Percentiles rank a stretch among this genome's conserved stretches.
Evolutionary conservation across 2,329 filamentous ascomycete species (phyloP).

Genomic region (Corinectria fuckeliana): DNA sequence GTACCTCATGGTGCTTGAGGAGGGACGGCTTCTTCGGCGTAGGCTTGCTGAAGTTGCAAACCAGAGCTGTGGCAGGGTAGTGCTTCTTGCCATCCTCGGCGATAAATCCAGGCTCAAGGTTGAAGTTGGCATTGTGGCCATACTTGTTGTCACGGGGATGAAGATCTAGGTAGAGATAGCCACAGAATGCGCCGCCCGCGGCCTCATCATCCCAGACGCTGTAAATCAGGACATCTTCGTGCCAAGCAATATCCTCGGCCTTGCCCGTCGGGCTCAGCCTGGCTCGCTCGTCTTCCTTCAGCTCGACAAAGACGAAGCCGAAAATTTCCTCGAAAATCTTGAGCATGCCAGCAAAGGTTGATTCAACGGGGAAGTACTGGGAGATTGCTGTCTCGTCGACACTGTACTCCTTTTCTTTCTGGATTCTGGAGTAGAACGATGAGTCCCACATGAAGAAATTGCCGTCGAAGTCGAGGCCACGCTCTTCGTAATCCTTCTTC

Average conservation of each 20-base stretch:
- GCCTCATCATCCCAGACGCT: conserved; percentile 80
- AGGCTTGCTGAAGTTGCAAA: conserved; percentile 87
- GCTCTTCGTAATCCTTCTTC: conserved; percentile 69
- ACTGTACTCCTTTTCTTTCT: conserved; percentile 81
- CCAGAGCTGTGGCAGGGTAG: conserved; percentile 79
- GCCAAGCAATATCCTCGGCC: conserved; percentile 78
- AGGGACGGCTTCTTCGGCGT: conserved; percentile 77
- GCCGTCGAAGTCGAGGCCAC: conserved; percentile 65
- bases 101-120: conserved; percentile 75
- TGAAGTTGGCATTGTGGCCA: conserved; percentile 85
- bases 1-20: conserved; percentile 82
- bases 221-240: conserved; percentile 82
- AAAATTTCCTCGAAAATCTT: conserved; percentile 85
- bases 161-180: conserved; percentile 83
- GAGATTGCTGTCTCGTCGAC: conserved; percentile 82
- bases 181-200: conserved; percentile 75
- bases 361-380: conserved; percentile 81
- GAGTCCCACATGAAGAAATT: conserved; percentile 86
- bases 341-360: conserved; percentile 79
- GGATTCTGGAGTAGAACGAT: conserved; percentile 79
- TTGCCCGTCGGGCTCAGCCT: conserved; percentile 70
- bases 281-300: conserved; percentile 69
- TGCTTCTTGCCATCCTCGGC: conserved; percentile 71
- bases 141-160: conserved; percentile 84
- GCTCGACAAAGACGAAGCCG: conserved; percentile 78